Evolutionary conservation across 2,329 filamentous ascomycete species (phyloP).

Genomic region (Elsinoe ampelina): DNA sequence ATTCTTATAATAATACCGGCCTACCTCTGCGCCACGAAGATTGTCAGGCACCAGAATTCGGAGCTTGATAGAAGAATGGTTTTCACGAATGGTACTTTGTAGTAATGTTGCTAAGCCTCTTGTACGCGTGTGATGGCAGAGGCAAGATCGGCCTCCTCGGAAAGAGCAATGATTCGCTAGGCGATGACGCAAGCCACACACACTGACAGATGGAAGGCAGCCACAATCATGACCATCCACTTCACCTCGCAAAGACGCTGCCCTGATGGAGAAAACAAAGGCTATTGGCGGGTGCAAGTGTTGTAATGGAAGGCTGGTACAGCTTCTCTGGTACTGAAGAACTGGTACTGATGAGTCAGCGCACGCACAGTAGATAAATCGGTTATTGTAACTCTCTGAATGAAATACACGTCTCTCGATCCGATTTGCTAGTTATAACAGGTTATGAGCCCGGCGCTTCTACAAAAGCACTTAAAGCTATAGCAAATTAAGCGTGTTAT

Average conservation of each 20-base stretch:
- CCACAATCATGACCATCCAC: background rate
- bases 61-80: background rate
- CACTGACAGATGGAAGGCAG: background rate
- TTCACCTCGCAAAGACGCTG: background rate
- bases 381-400: too few species aligned
- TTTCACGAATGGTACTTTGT: background rate
- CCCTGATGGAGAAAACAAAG: too few species aligned
- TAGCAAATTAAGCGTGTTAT: too few species aligned
- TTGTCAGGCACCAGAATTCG: conserved; percentile 11
- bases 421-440: too few species aligned
- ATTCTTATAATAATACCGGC: background rate
- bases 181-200: background rate
- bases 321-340: too few species aligned
- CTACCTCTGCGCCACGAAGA: conserved; percentile 4
- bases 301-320: too few species aligned
- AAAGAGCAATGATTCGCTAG: background rate
- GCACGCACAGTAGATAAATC: too few species aligned
- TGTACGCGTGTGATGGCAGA: conserved; percentile 5
- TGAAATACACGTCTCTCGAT: too few species aligned
- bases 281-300: too few species aligned
- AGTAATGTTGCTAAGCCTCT: background rate
- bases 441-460: too few species aligned
- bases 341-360: too few species aligned
- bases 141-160: background rate
- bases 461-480: too few species aligned